Base-by-base conservation (phyloP, 495 filamentous ascomycete species). In the Talaromyces thailandensis region DNA sequence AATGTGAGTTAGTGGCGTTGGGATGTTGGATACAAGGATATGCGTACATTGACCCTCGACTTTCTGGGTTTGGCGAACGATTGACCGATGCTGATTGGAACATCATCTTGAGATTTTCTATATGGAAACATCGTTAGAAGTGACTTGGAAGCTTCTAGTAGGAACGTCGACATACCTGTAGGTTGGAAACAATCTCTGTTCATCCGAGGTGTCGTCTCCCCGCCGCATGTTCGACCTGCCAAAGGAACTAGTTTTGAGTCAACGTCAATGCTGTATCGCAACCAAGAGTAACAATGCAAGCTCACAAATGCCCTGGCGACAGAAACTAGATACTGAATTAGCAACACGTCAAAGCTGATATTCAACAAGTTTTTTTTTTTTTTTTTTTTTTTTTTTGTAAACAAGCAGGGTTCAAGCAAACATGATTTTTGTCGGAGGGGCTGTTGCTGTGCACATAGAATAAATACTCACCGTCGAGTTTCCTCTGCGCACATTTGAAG, bases 51-150 rank as follows among this genome's bases (percentile, higher is more conserved):
- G 61, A 58, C 24, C 18, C 64, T 64, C 26, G 43, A 64, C 6
- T 63, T 66, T 11, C n/a, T 32, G 11, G 11, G 37, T 12, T 28
- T 23, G 8, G 12, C 50, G 43, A 66, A 61, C n/a, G 64, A 58
- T 52, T 64, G 58, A 8, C 71, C 71, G 11, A 68, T 66, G 3
- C 59, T 55, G 23, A 74, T 70, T 1, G 18, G 45, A 8, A 70
- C 68, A 11, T 62, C 70, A 53, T 64, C 53, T 25, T 64, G 53
- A 18, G 43, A 58, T 53, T 40, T 57, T 21, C 71, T 71, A 9
- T 56, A 43, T 29, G 31, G 58, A 62, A 32, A 40, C 11, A 32
- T 12, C 5, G 52, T 63, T 28, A 63, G 43, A 8, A 23, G 8
- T 1, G 32, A 18, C 3, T 3, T 11, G 5, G 45, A 21, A 35